Percentiles rank a stretch among this genome's conserved stretches.
Conservation (phyloP, 768 basidiomycete genomes). For the Boletus reticulatus region DNA sequence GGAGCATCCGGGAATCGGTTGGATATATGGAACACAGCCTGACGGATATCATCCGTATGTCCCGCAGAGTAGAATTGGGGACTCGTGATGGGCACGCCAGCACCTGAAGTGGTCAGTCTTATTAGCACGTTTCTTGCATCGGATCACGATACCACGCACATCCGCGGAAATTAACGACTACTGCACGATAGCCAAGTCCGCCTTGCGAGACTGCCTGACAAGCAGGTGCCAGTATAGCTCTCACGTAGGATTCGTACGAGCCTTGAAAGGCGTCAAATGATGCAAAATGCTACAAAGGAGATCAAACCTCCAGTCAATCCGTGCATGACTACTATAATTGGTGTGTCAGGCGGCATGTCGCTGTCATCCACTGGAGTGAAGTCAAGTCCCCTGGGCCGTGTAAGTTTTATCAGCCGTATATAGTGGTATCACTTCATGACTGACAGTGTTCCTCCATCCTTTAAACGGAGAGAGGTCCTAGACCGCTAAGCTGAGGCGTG, state of each 20-base stretch:
- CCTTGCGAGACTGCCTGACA: conserved; percentile 69
- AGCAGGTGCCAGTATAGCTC: conserved; percentile 74
- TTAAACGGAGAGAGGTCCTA: conserved; percentile 29
- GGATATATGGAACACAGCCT: conserved; percentile 74
- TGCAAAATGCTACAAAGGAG: not conserved
- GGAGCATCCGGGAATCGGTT: conserved; percentile 74
- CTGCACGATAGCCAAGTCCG: conserved; percentile 88
- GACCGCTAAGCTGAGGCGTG: conserved; percentile 4
- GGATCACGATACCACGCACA: conserved; percentile 49
- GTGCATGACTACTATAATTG: conserved; percentile 32
- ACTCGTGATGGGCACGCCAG: conserved; percentile 79
- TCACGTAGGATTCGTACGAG: conserved; percentile 87
- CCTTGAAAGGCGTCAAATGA: conserved; percentile 41
- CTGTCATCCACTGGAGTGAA: conserved; percentile 29
- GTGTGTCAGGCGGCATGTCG: conserved; percentile 23
- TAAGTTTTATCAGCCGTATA: not conserved
- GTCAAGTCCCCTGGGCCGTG: conserved; percentile 29
- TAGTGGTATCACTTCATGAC: conserved; percentile 2
- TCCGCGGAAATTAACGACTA: conserved; percentile 91
- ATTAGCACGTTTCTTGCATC: conserved; percentile 14
- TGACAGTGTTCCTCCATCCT: conserved; percentile 34
- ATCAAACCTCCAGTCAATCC: conserved; percentile 33
- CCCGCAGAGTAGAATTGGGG: conserved; percentile 85
- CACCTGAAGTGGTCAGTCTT: conserved; percentile 49
- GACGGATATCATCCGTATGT: conserved; percentile 86